Base-by-base conservation (phyloP, 345 rosid genomes). In the Clarkia xantiana region DNA sequence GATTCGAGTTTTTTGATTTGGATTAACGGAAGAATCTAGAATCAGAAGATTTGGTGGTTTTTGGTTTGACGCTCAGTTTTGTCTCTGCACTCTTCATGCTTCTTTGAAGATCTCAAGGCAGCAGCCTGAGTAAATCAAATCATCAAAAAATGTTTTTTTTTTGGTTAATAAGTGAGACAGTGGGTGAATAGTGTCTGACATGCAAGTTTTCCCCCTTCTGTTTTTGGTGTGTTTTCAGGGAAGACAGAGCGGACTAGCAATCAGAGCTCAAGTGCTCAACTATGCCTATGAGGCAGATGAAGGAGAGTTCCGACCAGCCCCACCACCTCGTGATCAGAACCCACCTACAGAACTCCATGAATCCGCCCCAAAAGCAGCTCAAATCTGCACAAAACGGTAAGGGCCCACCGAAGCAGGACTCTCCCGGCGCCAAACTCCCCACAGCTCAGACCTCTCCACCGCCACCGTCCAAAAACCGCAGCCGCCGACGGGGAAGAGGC, bases 401-500 rank as follows among this genome's bases (percentile, higher is more conserved):
- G 64, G 70, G 84, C n/a, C 75, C 80, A 29, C 77, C 78, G 18
- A 56, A 55, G 42, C 75, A 71, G 71, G 70, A 51, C 23, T 29
- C 36, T 10, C 8, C 68, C 43, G 15, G 44, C n/a, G 6, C 65
- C 62, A 17, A 60, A 55, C 61, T 43, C 67, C 38, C 57, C 42
- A 76, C 36, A 72, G 69, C 46, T 23, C 68, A 44, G 40, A 45
- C 51, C 52, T 65, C 75, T 44, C 86, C 94, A 7, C 89, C 96
- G 18, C 81, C 94, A 4, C 38, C 74, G 0, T 84, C 73, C 67
- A 80, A 62, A 38, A 78, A 71, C 64, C 67, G 84, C 29, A 80
- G 96, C 58, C 82, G 99, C 50, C 84, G 99, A 48, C 79, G 96
- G 62, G 84, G 95, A 10, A 77, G 99, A 55, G 99, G 99, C 40